phyloP scores from a whole-genome alignment of 306 rosid genomes.

The Acacia crassicarpa region DNA sequence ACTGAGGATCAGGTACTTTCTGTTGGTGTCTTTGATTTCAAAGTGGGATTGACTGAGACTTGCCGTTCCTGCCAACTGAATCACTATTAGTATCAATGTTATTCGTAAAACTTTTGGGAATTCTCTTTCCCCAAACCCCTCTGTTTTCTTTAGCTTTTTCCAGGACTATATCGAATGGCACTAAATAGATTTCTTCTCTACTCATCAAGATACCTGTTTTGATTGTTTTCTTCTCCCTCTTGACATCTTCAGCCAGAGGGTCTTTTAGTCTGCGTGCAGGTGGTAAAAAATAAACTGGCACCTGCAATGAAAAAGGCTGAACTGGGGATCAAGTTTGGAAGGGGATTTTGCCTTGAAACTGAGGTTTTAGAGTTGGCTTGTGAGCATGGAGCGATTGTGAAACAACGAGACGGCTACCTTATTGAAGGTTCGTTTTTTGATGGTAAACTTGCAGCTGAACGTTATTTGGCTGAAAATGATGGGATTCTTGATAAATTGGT shows the following conservation, averaged over 20 bases:
- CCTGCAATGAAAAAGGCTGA: conserved; percentile 64
- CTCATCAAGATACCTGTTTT: neutral
- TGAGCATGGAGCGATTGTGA: conserved; percentile 60
- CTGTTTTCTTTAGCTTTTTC: neutral
- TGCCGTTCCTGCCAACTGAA: neutral
- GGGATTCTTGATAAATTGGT: conserved; percentile 50
- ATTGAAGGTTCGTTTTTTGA: conserved; percentile 52
- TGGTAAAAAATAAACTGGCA: conserved; percentile 81
- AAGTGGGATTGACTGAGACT: conserved; percentile 1
- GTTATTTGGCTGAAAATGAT: conserved; percentile 46
- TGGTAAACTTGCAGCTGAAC: conserved; percentile 52
- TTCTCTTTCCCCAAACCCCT: conserved; percentile 9
- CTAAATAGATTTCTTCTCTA: neutral
- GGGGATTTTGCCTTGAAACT: conserved; percentile 63
- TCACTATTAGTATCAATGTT: conserved; percentile 5
- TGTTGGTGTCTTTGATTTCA: neutral
- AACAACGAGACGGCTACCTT: conserved; percentile 54
- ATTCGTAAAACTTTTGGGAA: neutral
- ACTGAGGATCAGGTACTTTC: conserved; percentile 55
- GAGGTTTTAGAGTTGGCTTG: conserved; percentile 80
- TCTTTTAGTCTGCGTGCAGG: conserved; percentile 53
- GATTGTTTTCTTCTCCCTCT: neutral
- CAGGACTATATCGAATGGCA: neutral
- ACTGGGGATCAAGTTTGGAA: conserved; percentile 70
- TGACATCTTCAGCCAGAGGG: conserved; percentile 63